phyloP scores from a whole-genome alignment of 371 early-diverging fungal species.

The Mucor circinelloides region DNA sequence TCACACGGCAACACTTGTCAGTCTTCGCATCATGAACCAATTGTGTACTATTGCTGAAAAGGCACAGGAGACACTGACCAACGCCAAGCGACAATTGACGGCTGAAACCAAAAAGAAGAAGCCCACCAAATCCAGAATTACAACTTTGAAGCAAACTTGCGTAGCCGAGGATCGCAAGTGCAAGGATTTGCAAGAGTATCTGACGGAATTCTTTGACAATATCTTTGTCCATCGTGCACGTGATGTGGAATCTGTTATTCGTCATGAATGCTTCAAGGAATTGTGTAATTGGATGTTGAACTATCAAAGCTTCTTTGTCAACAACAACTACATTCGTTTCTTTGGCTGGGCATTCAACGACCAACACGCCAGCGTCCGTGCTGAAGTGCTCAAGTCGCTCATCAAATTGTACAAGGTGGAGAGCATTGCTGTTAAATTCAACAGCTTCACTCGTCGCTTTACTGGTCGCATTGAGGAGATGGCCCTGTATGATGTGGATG shows the following conservation, averaged over 20 bases:
- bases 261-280: conserved; percentile 81
- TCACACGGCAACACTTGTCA: conserved; percentile 80
- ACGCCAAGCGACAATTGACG: conserved; percentile 65
- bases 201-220: conserved; percentile 71
- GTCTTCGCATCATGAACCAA: conserved; percentile 59
- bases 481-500: conserved; percentile 78
- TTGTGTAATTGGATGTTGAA: conserved; percentile 77
- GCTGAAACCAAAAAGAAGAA: conserved; percentile 34
- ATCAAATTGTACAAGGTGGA: conserved; percentile 58
- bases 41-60: conserved; percentile 67
- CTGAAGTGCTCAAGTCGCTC: conserved; percentile 64
- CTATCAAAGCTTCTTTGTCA: conserved; percentile 73
- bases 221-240: conserved; percentile 88
- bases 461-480: conserved; percentile 80
- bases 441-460: conserved; percentile 75
- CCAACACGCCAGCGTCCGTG: conserved; percentile 64
- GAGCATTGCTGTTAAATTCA: conserved; percentile 53
- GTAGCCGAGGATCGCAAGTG: conserved; percentile 20
- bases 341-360: conserved; percentile 90
- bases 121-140: conserved; percentile 18
- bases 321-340: conserved; percentile 76
- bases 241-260: conserved; percentile 86
- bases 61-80: conserved; percentile 57
- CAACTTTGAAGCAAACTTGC: conserved; percentile 22
- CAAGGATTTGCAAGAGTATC: conserved; percentile 44